Base-by-base conservation (phyloP, 2,329 filamentous ascomycete genomes). In the Verticillium zaregamsianum region DNA sequence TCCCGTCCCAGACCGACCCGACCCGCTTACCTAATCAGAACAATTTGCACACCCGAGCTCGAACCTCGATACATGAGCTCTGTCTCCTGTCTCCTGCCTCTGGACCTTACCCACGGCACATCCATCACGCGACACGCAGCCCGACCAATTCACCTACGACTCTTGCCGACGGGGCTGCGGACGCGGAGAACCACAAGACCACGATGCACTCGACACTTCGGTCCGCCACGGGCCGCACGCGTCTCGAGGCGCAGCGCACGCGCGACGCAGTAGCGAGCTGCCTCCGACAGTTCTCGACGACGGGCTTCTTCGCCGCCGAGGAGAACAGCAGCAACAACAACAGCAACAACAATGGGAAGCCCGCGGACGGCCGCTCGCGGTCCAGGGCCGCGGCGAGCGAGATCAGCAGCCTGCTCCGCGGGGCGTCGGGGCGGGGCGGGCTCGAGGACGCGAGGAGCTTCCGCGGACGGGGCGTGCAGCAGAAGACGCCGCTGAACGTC, bases 181-280 rank as follows among this genome's bases (percentile, higher is more conserved):
- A 49, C 45, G 20, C 45, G 37, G 45, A 23, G n/a, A 23, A 8
- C 7, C 37, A 58, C 56, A 57, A 40, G 57, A 58, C 67, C 66
- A 72, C 63, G 64, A 78, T 78, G 76, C 73, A 75, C 61, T 74
- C 76, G 66, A 70, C 71, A 49, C 70, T 79, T 59, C 75, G 75
- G 68, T 77, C 75, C 66, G 70, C 71, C 57, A 73, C 71, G 65
- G 67, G 67, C 63, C 74, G 74, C 59, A 69, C 74, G 64, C 70
- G 71, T 67, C 72, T 72, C 33, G 73, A 76, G 65, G 64, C 73
- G 54, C 66, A 70, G 61, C 71, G 70, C 66, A 70, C 66, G 61
- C 71, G 69, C 9, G 62, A 71, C 33, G 68, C 72, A 39, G 63
- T 76, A 55, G 70, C 64, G 66, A 71, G 63, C 49, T 77, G 71